These are phyloP conservation scores for Clarireedia monteithiana DNA, from an alignment of 2,329 filamentous ascomycete species.

Conservation along the genomic window DNA sequence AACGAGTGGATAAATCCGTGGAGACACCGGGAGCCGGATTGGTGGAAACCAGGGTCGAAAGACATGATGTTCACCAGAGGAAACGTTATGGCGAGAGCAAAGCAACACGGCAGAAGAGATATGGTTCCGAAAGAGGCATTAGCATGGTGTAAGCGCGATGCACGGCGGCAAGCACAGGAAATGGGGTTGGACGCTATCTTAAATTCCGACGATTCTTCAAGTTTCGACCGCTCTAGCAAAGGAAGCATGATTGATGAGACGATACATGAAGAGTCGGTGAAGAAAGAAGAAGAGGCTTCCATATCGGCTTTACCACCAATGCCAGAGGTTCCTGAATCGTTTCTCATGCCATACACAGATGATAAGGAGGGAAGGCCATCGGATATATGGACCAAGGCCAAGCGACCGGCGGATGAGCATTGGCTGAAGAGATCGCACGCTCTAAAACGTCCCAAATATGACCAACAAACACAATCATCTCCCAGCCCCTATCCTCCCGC, in stretches of 20 bases:
- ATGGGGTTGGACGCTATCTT: neutral
- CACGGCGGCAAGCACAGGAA: constrained; percentile 12
- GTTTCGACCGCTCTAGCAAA: neutral
- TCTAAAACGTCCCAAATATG: constrained; percentile 26
- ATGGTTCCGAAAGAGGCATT: constrained; percentile 18
- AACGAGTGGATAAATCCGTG: constrained; percentile 48
- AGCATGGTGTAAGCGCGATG: constrained; percentile 16
- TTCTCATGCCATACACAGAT: neutral
- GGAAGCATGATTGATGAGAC: neutral
- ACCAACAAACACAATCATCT: constrained; percentile 18
- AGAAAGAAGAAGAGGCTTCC: neutral
- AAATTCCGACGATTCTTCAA: neutral
- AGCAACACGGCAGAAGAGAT: constrained; percentile 18
- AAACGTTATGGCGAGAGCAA: constrained; percentile 18
- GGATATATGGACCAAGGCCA: constrained; percentile 9
- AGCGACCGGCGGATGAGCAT: constrained; percentile 16
- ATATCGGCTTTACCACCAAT: neutral
- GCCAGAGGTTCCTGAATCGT: neutral
- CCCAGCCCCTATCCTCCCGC: constrained; percentile 21
- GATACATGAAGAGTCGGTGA: neutral
- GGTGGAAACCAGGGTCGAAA: constrained; percentile 19
- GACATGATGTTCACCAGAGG: constrained; percentile 20
- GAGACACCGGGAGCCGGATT: constrained; percentile 26
- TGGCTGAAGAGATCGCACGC: constrained; percentile 28
- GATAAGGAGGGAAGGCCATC: neutral